Percentiles rank a stretch among this genome's conserved stretches.
These are phyloP conservation scores for Phoma herbarum DNA, from an alignment of 2,329 filamentous ascomycete genomes.

Conservation along the genomic window DNA sequence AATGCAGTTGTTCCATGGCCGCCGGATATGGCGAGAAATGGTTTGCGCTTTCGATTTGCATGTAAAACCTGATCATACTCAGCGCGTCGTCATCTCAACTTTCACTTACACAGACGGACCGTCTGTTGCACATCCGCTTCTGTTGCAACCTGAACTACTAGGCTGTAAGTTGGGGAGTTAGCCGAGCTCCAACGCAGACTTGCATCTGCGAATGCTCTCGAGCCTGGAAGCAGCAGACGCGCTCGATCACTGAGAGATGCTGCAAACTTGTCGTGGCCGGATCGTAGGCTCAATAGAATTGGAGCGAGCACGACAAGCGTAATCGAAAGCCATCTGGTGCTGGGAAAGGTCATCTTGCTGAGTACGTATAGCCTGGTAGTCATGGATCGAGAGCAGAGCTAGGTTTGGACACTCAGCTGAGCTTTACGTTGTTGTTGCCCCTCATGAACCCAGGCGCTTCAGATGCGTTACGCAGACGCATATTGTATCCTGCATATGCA, in stretches of 20 bases:
- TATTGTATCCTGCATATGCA: neutral
- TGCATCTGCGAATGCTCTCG: neutral
- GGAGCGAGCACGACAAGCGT: neutral
- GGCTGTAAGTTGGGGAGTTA: slow-evolving; percentile 26
- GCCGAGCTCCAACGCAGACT: slow-evolving; percentile 17
- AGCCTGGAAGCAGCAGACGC: neutral
- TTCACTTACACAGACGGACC: slow-evolving; percentile 12
- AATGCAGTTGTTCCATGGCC: slow-evolving; percentile 46
- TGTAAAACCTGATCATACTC: slow-evolving; percentile 25
- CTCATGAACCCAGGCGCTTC: neutral
- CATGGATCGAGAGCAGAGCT: neutral
- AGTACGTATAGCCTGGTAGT: neutral
- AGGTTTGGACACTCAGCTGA: neutral
- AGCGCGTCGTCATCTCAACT: neutral
- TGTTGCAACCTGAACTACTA: slow-evolving; percentile 31
- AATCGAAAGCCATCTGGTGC: neutral
- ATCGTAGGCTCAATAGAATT: neutral
- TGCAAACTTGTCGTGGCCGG: neutral
- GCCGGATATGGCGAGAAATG: slow-evolving; percentile 50
- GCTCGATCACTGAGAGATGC: neutral
- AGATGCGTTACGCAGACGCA: neutral
- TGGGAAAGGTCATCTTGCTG: neutral
- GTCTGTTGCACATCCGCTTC: slow-evolving; percentile 34
- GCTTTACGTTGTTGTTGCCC: neutral
- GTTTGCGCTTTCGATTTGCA: slow-evolving; percentile 35